Percentiles rank a stretch among this genome's conserved stretches.
Conservation (phyloP, 169 alveolate genomes). For the Plasmodium vinckei region DNA sequence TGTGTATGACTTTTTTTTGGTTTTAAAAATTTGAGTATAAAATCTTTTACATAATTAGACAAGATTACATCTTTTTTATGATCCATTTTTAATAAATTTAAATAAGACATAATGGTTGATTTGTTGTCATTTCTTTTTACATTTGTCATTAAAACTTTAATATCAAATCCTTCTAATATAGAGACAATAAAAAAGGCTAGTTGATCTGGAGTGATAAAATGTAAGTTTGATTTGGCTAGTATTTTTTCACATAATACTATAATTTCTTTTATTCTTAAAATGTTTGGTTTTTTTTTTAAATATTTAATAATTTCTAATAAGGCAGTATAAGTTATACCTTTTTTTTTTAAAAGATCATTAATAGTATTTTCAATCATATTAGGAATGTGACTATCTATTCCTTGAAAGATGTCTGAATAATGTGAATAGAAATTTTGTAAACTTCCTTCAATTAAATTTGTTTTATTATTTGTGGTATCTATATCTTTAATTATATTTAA, state of each 20-base stretch:
- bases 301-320: constrained; percentile 38
- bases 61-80: constrained; percentile 16
- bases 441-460: constrained; percentile 20
- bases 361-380: not conserved
- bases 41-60: constrained; percentile 10
- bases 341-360: constrained; percentile 3
- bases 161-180: constrained; percentile 19
- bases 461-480: not conserved
- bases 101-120: constrained; percentile 9
- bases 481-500: not conserved
- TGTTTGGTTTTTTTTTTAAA: constrained; percentile 11
- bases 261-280: constrained; percentile 18
- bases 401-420: not conserved
- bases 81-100: constrained; percentile 23
- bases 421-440: constrained; percentile 24
- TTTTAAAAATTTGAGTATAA: constrained; percentile 9
- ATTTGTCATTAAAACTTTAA: constrained; percentile 33
- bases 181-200: constrained; percentile 11
- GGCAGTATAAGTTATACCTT: constrained; percentile 12
- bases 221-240: constrained; percentile 15
- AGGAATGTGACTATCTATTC: not conserved
- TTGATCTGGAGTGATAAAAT: not conserved
- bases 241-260: constrained; percentile 19
- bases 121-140: not conserved
- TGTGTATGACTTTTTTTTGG: not conserved